These are phyloP conservation scores for Pyracantha coccinea DNA, from an alignment of 331 rosid species.

Conservation along the genomic window DNA sequence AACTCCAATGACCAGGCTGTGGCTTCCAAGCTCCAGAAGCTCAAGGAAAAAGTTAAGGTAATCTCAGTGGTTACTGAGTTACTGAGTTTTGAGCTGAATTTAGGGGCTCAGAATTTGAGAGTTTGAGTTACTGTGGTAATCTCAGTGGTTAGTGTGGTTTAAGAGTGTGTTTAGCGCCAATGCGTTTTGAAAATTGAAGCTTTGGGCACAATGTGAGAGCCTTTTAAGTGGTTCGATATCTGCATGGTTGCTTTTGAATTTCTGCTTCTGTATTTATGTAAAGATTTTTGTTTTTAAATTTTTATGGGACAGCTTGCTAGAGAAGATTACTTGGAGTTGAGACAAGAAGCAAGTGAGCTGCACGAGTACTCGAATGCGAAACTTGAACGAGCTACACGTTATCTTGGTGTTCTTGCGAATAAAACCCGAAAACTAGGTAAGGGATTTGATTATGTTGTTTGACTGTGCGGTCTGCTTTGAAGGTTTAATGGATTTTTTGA, in stretches of 20 bases:
- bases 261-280: background rate
- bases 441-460: slow-evolving; percentile 15
- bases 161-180: background rate
- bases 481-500: background rate
- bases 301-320: slow-evolving; percentile 63
- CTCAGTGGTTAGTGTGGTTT: background rate
- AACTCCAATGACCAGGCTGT: slow-evolving; percentile 19
- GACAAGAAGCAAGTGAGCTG: slow-evolving; percentile 91
- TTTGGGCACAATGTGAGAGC: background rate
- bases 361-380: slow-evolving; percentile 92
- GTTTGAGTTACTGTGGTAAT: background rate
- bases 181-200: background rate
- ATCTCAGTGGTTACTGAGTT: too few relatives aligned
- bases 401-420: slow-evolving; percentile 92
- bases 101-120: background rate
- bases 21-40: slow-evolving; percentile 54
- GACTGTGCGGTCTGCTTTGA: background rate
- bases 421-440: slow-evolving; percentile 76
- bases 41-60: slow-evolving; percentile 82
- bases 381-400: slow-evolving; percentile 82
- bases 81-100: background rate
- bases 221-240: background rate
- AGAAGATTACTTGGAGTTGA: slow-evolving; percentile 76
- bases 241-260: background rate
- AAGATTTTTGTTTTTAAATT: background rate